These are phyloP conservation scores for slime mould (Dictyostelium discoideum) DNA, from an alignment of 78 protist genomes.

Conservation along the genomic window DNA sequence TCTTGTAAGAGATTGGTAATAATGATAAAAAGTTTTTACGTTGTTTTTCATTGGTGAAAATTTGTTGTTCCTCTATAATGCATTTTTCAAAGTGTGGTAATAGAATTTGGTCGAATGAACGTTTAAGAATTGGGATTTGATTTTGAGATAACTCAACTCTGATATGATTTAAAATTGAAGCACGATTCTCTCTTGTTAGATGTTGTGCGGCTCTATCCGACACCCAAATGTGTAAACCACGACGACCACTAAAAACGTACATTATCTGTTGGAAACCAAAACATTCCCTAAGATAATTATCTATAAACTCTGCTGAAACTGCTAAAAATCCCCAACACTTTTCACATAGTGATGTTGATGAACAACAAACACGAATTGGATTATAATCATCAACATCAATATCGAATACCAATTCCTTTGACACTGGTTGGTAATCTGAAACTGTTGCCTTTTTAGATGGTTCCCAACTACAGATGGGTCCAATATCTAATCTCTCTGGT, in stretches of 20 bases:
- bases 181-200: constrained; percentile 86
- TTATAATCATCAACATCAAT: constrained; percentile 99
- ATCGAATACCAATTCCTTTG: constrained; percentile 97
- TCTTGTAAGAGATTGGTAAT: background rate
- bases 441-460: background rate
- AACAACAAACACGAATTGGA: constrained; percentile 90
- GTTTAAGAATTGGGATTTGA: background rate
- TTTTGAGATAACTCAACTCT: background rate
- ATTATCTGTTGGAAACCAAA: constrained; percentile 94
- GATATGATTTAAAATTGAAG: constrained; percentile 87
- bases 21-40: background rate
- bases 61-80: constrained; percentile 52
- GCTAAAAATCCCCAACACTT: constrained; percentile 97
- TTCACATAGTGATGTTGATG: constrained; percentile 77
- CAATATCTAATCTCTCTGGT: constrained; percentile 56
- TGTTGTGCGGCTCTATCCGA: constrained; percentile 92
- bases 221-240: constrained; percentile 99
- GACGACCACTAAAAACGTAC: constrained; percentile 98
- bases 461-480: constrained; percentile 33
- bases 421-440: constrained; percentile 10
- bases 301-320: constrained; percentile 85
- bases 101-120: constrained; percentile 21
- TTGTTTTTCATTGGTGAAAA: constrained; percentile 34
- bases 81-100: constrained; percentile 58
- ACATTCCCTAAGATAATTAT: constrained; percentile 74